Conservation (phyloP, 768 basidiomycete genomes). For the Mycena chlorophos region DNA sequence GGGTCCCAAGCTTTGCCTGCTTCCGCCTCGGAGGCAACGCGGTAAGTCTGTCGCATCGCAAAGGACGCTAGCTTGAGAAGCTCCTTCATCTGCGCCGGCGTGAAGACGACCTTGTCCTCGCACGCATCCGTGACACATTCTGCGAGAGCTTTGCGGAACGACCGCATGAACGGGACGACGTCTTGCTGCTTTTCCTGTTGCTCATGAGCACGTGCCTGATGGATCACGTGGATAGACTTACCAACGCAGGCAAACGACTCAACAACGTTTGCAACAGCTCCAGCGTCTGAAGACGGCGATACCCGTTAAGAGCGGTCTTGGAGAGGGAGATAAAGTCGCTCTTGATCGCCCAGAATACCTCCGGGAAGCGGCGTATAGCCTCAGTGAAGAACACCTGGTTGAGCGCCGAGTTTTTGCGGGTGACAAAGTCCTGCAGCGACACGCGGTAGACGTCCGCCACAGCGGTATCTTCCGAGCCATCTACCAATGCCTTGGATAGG, state of each 20-base stretch:
- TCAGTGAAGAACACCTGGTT: conserved; percentile 77
- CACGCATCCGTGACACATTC: conserved; percentile 50
- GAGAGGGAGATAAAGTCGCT: conserved; percentile 57
- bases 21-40: conserved; percentile 34
- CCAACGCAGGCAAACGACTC: conserved; percentile 50
- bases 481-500: conserved; percentile 52
- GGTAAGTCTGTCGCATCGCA: conserved; percentile 66
- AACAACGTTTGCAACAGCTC: conserved; percentile 68
- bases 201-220: neutral
- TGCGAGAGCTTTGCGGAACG: conserved; percentile 50
- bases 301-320: conserved; percentile 67
- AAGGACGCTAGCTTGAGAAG: conserved; percentile 68
- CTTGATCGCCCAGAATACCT: conserved; percentile 65
- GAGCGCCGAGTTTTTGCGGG: conserved; percentile 77
- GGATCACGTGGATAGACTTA: conserved; percentile 30
- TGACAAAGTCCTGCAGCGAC: conserved; percentile 75
- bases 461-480: conserved; percentile 42
- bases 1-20: conserved; percentile 58
- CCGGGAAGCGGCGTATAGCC: conserved; percentile 66
- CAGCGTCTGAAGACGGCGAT: conserved; percentile 74
- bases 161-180: conserved; percentile 49
- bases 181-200: conserved; percentile 38
- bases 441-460: conserved; percentile 58
- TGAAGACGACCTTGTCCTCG: conserved; percentile 45
- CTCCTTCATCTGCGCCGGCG: conserved; percentile 73